Evolutionary conservation across 2,329 filamentous ascomycete genomes (phyloP).

Genomic region (Rachicladosporium sp.): DNA sequence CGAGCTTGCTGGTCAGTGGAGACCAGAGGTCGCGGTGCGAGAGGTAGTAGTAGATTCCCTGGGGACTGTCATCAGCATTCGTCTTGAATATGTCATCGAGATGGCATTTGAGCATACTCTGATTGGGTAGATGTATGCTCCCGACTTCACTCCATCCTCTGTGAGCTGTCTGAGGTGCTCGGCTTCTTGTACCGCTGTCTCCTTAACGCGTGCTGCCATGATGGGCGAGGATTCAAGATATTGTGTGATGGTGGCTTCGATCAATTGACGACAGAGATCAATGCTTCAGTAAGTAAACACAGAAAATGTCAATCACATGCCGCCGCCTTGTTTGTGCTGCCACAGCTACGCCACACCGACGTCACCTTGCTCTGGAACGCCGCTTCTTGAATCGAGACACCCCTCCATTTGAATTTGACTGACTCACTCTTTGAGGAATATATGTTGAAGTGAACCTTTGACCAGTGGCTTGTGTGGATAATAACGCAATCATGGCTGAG

Average conservation of each 20-base stretch:
- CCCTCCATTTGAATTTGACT: no score
- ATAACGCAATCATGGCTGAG: background rate
- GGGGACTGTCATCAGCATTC: slow-evolving; percentile 1
- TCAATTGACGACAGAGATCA: no score
- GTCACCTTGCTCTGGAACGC: no score
- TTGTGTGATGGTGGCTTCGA: no score
- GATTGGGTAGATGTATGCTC: slow-evolving; percentile 76
- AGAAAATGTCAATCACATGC: no score
- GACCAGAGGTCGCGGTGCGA: slow-evolving; percentile 46
- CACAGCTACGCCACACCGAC: no score
- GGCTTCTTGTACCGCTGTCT: slow-evolving; percentile 56
- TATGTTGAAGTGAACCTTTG: no score
- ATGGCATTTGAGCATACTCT: slow-evolving; percentile 35
- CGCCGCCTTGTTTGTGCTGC: no score
- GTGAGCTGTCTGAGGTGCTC: slow-evolving; percentile 52
- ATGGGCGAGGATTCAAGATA: background rate
- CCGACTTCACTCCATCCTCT: slow-evolving; percentile 58
- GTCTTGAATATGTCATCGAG: background rate
- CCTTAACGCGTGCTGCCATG: slow-evolving; percentile 36
- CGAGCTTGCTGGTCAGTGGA: slow-evolving; percentile 44
- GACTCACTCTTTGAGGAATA: no score
- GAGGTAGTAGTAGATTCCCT: slow-evolving; percentile 51
- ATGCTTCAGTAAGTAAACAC: no score
- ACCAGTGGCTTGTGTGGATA: no score
- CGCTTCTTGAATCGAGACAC: no score